phyloP scores from a whole-genome alignment of 345 rosid species.

The Combretum micranthum region DNA sequence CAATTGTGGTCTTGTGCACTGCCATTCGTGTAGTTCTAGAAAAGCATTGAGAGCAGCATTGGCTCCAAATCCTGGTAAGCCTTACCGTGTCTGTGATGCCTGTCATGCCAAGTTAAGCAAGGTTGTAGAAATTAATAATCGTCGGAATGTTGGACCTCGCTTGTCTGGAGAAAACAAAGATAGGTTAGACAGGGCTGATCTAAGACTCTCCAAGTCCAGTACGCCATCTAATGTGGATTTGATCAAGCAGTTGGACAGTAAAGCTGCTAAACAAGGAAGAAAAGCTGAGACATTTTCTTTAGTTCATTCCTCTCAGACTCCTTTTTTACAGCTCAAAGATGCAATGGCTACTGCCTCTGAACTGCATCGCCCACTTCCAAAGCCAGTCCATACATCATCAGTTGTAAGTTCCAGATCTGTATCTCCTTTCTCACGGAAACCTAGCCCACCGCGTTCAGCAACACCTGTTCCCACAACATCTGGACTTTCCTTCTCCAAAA shows the following conservation, averaged over 20 bases:
- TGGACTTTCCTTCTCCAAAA: slow-evolving; percentile 78
- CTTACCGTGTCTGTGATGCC: slow-evolving; percentile 87
- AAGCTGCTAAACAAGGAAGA: slow-evolving; percentile 90
- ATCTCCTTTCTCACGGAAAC: slow-evolving; percentile 91
- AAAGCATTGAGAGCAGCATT: slow-evolving; percentile 75
- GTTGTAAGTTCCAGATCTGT: slow-evolving; percentile 89
- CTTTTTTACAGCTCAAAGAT: slow-evolving; percentile 75
- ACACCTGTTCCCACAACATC: slow-evolving; percentile 83
- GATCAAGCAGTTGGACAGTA: slow-evolving; percentile 88
- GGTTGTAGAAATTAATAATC: slow-evolving; percentile 51
- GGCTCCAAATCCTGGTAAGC: slow-evolving; percentile 85
- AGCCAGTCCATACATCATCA: slow-evolving; percentile 60
- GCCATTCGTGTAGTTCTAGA: slow-evolving; percentile 92
- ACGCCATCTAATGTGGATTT: slow-evolving; percentile 74
- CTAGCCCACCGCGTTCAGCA: slow-evolving; percentile 93
- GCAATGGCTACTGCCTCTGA: slow-evolving; percentile 62
- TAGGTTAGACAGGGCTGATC: slow-evolving; percentile 75
- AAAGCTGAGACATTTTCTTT: slow-evolving; percentile 70
- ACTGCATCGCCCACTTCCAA: slow-evolving; percentile 53
- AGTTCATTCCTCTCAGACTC: slow-evolving; percentile 63
- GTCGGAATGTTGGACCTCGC: slow-evolving; percentile 66
- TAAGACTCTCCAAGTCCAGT: slow-evolving; percentile 63
- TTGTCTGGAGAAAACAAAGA: slow-evolving; percentile 92
- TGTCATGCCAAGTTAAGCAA: slow-evolving; percentile 72
- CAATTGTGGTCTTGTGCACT: slow-evolving; percentile 94